Percentiles rank a stretch among this genome's conserved stretches.
phyloP scores from a whole-genome alignment of 257 asterid genomes.

The Gynochthodes officinalis region DNA sequence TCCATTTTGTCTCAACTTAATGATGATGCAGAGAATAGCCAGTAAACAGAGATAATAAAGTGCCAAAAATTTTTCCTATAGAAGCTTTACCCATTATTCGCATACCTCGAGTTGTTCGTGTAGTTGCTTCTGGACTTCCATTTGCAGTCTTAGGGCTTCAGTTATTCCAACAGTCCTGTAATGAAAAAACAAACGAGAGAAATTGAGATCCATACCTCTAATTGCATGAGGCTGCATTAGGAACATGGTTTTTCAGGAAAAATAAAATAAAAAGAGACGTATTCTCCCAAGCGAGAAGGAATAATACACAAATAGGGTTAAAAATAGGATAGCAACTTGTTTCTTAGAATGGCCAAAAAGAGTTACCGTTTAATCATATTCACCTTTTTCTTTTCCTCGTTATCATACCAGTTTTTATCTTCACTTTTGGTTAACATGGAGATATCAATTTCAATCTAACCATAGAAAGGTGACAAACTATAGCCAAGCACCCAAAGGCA shows the following conservation, averaged over 20 bases:
- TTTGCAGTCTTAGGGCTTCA: conserved; percentile 77
- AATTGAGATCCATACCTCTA: not conserved
- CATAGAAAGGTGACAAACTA: not conserved
- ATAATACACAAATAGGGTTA: not conserved
- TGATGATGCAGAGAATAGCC: not conserved
- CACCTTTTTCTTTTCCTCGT: not conserved
- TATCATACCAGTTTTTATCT: conserved; percentile 1
- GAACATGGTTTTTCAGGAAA: not conserved
- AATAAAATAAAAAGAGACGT: not conserved
- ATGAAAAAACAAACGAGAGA: conserved; percentile 10
- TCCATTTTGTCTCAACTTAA: not conserved
- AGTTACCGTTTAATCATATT: not conserved
- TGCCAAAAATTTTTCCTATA: not conserved
- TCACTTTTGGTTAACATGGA: not conserved
- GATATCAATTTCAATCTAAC: not conserved
- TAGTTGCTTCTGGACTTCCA: conserved; percentile 92
- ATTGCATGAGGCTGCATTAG: not conserved
- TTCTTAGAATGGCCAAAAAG: not conserved
- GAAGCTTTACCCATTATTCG: conserved; percentile 5
- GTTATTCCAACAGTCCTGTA: conserved; percentile 73
- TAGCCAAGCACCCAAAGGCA: not conserved
- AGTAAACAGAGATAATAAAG: not conserved
- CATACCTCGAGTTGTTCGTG: conserved; percentile 92
- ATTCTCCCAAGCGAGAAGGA: not conserved
- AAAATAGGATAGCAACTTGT: not conserved